Evolutionary conservation across 1,284 basidiomycete genomes (phyloP), one percentile per base, ranked within the genome.

Genomic region (Hymenochaete sp.): DNA sequence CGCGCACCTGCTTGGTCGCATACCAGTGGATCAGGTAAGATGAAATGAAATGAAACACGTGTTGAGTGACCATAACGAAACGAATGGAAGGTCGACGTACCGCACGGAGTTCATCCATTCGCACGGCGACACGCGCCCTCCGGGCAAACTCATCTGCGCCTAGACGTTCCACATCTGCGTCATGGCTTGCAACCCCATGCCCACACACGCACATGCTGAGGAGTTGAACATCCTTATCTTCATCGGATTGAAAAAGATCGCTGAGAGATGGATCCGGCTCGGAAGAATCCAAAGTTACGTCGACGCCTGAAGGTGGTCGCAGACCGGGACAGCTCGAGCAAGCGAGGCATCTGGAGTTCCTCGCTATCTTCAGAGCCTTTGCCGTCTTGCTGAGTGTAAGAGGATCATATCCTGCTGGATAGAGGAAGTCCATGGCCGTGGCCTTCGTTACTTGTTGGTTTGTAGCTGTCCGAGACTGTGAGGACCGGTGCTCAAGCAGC

Each of bases 61-160:
- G 22, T 41, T 44, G 47, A n/a, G n/a, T n/a, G n/a, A n/a, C n/a
- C n/a, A n/a, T 31, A 42, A 48, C 50, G 44, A 26, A 31, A 38
- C 16, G 51, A 45, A 47, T 32, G 31, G 26, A 45, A 29, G 22
- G 41, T 24, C 26, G 28, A 59, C 65, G 55, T 68, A 89, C 90
- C 75, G 91, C 77, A 33, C 93, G 66, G 43, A 90, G 61, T 63
- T 93, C 88, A 59, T 96, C 92, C 42, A 93, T 71, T 43, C 87
- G 73, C 44, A 87, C 74, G 2, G 89, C 91, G 6, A 90, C 79
- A 53, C 80, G 81, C 38, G 73, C 78, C 59, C 86, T 72, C 33
- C 92, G 73, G 25, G 63, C 64, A 59, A 82, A 81, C 59, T 88
- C 85, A 29, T 72, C 71, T 33, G 62, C 62, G 33, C 73, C 77